phyloP scores from a whole-genome alignment of 495 filamentous ascomycete genomes.

The Xylaria scruposa region DNA sequence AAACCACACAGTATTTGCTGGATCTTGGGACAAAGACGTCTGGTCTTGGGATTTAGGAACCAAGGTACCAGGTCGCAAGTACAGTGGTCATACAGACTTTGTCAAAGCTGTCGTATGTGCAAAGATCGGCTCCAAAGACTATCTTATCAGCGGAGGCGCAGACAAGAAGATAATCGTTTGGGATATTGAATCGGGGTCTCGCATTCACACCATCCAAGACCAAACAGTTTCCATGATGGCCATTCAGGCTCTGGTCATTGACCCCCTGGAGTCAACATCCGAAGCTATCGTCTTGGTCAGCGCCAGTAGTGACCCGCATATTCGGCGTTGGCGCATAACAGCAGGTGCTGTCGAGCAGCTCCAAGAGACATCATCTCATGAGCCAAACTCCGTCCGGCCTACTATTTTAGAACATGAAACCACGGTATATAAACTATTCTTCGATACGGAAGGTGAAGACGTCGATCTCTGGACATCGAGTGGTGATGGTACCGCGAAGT shows the following conservation, averaged over 20 bases:
- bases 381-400: slow-evolving; percentile 51
- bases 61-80: slow-evolving; percentile 58
- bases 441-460: slow-evolving; percentile 63
- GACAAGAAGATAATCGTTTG: slow-evolving; percentile 88
- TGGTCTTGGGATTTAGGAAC: slow-evolving; percentile 79
- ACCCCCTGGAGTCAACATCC: slow-evolving; percentile 60
- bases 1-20: slow-evolving; percentile 73
- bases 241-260: slow-evolving; percentile 75
- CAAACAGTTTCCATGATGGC: slow-evolving; percentile 70
- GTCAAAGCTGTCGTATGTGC: slow-evolving; percentile 75
- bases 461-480: slow-evolving; percentile 89
- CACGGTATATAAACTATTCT: slow-evolving; percentile 78
- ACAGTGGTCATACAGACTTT: slow-evolving; percentile 86
- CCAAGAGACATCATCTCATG: slow-evolving; percentile 43
- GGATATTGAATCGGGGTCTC: slow-evolving; percentile 69
- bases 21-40: slow-evolving; percentile 91
- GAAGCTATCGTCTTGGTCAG: slow-evolving; percentile 70
- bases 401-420: slow-evolving; percentile 86
- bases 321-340: slow-evolving; percentile 72
- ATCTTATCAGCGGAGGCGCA: slow-evolving; percentile 83
- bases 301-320: slow-evolving; percentile 83
- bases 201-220: slow-evolving; percentile 75
- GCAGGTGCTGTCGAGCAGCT: slow-evolving; percentile 54
- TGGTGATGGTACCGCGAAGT: slow-evolving; percentile 82
- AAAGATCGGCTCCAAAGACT: slow-evolving; percentile 61